A percentile compares a stretch with the other conserved stretches of the same genome.
These are phyloP conservation scores for Amanita jacksonii DNA, from an alignment of 768 basidiomycete genomes.

Conservation along the genomic window DNA sequence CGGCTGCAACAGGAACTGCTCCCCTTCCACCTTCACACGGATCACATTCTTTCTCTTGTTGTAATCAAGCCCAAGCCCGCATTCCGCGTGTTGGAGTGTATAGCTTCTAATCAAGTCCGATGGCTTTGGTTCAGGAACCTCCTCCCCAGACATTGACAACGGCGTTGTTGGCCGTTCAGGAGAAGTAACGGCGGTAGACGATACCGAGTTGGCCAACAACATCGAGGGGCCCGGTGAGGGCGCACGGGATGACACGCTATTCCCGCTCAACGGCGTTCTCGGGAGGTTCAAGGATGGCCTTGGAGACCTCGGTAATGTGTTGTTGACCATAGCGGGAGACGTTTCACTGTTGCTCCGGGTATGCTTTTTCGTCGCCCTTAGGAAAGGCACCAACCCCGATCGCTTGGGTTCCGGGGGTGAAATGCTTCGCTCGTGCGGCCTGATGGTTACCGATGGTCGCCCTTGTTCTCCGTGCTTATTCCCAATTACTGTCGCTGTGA, in stretches of 20 bases:
- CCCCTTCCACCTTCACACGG: slow-evolving; percentile 82
- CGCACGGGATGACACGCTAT: slow-evolving; percentile 8
- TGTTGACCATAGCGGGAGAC: slow-evolving; percentile 8
- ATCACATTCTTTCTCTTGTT: slow-evolving; percentile 90
- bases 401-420: slow-evolving; percentile 8
- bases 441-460: neutral
- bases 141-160: slow-evolving; percentile 1
- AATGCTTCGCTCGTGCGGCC: neutral
- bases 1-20: slow-evolving; percentile 94
- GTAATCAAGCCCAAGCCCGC: slow-evolving; percentile 93
- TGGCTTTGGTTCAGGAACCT: slow-evolving; percentile 17
- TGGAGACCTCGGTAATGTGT: slow-evolving; percentile 13
- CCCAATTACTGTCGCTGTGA: slow-evolving; percentile 13
- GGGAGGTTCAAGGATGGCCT: slow-evolving; percentile 27
- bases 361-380: slow-evolving; percentile 34
- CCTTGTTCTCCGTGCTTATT: neutral
- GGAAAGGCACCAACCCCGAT: slow-evolving; percentile 33
- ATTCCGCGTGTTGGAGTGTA: slow-evolving; percentile 84
- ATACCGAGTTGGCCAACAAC: neutral
- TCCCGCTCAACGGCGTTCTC: slow-evolving; percentile 13
- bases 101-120: slow-evolving; percentile 60
- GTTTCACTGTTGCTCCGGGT: slow-evolving; percentile 33
- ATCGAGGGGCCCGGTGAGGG: slow-evolving; percentile 1
- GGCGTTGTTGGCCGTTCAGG: neutral
- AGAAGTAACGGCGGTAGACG: neutral